Base-by-base conservation (phyloP, 495 filamentous ascomycete genomes). In the Trichoderma erinaceum region DNA sequence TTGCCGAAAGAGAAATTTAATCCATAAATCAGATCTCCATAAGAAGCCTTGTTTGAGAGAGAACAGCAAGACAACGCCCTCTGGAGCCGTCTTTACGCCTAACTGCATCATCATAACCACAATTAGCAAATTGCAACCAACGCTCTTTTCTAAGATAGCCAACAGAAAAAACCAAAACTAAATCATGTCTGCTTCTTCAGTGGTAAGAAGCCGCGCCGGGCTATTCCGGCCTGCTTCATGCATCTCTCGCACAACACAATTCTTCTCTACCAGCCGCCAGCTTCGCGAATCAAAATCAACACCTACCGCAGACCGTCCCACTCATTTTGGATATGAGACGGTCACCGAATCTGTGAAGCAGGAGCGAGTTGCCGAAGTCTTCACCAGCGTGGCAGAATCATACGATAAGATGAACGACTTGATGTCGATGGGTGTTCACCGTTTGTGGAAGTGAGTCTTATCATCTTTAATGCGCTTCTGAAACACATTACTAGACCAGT, bases 361-460 rank as follows among this genome's bases (percentile, higher is more conserved):
- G 38, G 75, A 80, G 72, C 75, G 74, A 23, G 95, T 98, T 27
- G 89, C 87, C 71, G 86, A 86, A 52, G 95, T 99, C 69, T 99
- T 98, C 83, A 95, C 92, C 78, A 96, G 92, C 75, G 94, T 99
- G 64, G 94, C 95, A 71, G 86, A 91, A 64, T 91, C 88, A 35
- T 88, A 95, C 82, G 93, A 97, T 76, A 87, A 87, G 71, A 99
- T 99, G 95, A 99, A 99, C 84, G 95, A 99, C 78, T 86, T 97
- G 65, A 98, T 99, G 95, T 97, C 93, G 52, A 87, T 98, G 32
- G 93, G 93, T 44, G 93, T 96, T 80, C 95, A 99, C 79, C 91
- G 95, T 18, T 82, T 98, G 64, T 99, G 95, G 95, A 99, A 99
- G 79, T 80, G 58, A 21, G 78, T 73, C 21, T 35, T 46, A 29